Conservation (phyloP, 208 protist genomes). For the Leishmania major region DNA sequence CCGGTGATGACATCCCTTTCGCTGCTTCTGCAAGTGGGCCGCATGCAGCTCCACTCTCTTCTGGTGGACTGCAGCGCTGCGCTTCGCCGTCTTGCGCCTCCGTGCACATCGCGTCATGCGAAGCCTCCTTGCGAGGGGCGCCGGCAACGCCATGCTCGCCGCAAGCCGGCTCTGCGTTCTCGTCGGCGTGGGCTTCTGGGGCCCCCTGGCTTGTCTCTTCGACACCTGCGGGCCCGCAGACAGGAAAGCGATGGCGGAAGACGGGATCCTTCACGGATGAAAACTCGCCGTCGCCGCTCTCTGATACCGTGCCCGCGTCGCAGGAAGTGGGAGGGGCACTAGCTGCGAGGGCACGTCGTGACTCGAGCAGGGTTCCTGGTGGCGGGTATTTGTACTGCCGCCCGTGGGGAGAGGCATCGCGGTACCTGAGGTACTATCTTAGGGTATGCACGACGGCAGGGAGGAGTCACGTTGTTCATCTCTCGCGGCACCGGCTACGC, state of each 20-base stretch:
- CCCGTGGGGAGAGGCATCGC: conserved; percentile 20
- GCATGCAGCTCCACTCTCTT: not conserved
- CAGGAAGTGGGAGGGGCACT: not conserved
- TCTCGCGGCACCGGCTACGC: conserved; percentile 25
- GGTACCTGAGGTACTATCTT: conserved; percentile 28
- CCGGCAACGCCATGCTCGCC: not conserved
- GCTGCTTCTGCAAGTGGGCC: not conserved
- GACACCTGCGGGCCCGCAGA: not conserved
- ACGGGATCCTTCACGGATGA: not conserved
- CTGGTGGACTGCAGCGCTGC: too few relatives aligned
- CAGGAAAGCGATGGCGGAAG: not conserved
- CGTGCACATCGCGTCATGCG: not conserved
- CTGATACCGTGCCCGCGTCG: not conserved
- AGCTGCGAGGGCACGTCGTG: not conserved
- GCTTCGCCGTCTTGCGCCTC: not conserved
- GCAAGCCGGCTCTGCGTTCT: not conserved
- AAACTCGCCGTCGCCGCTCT: not conserved
- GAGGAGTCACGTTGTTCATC: conserved; percentile 4
- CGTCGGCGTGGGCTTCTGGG: not conserved
- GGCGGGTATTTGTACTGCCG: conserved; percentile 32
- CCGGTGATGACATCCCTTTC: not conserved
- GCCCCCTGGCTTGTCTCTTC: not conserved
- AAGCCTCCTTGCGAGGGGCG: not conserved
- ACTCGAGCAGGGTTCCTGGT: not conserved
- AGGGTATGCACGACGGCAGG: not conserved